phyloP scores from a whole-genome alignment of 2,329 filamentous ascomycete genomes.

The Aspergillus unguis region DNA sequence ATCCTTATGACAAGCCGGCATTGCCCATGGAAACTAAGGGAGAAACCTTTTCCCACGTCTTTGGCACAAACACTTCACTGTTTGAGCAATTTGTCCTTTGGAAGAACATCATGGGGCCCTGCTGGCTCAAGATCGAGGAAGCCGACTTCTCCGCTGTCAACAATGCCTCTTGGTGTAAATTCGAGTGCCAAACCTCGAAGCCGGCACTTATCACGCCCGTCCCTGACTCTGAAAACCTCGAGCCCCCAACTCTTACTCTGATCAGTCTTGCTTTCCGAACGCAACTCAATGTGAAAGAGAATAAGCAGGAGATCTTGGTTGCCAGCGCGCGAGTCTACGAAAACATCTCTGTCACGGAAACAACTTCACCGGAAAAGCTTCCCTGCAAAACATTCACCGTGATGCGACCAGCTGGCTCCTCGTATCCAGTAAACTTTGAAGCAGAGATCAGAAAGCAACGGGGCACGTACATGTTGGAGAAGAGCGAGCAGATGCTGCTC shows the following conservation, averaged over 20 bases:
- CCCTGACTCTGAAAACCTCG: slow-evolving; percentile 73
- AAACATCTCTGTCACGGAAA: slow-evolving; percentile 80
- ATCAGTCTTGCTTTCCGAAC: slow-evolving; percentile 93
- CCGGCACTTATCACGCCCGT: slow-evolving; percentile 72
- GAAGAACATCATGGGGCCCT: slow-evolving; percentile 99
- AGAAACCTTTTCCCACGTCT: slow-evolving; percentile 90
- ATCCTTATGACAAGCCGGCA: slow-evolving; percentile 80
- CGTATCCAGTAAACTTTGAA: slow-evolving; percentile 86
- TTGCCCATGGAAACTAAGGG: slow-evolving; percentile 70
- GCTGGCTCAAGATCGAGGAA: slow-evolving; percentile 88
- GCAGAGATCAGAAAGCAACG: slow-evolving; percentile 68
- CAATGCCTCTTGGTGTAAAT: slow-evolving; percentile 95
- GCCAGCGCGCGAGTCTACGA: slow-evolving; percentile 92
- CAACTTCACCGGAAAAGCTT: slow-evolving; percentile 81
- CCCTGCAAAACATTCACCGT: slow-evolving; percentile 89
- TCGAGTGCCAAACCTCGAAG: slow-evolving; percentile 78
- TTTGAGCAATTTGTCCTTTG: slow-evolving; percentile 98
- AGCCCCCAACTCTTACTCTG: slow-evolving; percentile 83
- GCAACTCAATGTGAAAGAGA: slow-evolving; percentile 82
- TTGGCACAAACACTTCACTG: slow-evolving; percentile 86
- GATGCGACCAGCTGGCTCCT: slow-evolving; percentile 71
- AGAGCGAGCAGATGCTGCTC: slow-evolving; percentile 78
- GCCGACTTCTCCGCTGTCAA: slow-evolving; percentile 80
- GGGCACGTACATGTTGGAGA: slow-evolving; percentile 75
- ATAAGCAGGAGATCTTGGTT: slow-evolving; percentile 92